phyloP scores from a whole-genome alignment of 1,284 basidiomycete genomes.

The Pseudozyma tsukubaensis region DNA sequence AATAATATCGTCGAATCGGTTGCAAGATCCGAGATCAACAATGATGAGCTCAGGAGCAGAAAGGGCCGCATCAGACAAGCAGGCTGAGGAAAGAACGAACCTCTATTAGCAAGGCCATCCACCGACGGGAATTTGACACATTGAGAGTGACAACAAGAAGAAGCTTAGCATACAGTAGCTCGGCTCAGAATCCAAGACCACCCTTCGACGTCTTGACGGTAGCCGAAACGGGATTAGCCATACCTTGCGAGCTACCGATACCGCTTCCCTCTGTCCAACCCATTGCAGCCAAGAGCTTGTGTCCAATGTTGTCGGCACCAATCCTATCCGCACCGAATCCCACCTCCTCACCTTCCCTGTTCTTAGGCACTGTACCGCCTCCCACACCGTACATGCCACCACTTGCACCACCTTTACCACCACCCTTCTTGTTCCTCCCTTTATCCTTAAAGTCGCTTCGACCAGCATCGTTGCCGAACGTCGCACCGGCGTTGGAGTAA shows the following conservation, averaged over 20 bases:
- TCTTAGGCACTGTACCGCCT: conserved; percentile 48
- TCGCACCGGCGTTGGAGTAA: conserved; percentile 41
- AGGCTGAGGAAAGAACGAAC: too few relatives aligned
- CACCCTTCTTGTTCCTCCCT: conserved; percentile 31
- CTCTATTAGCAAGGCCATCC: too few relatives aligned
- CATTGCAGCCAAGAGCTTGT: conserved; percentile 64
- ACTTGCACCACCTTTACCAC: conserved; percentile 10
- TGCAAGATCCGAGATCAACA: too few relatives aligned
- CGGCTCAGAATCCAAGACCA: conserved; percentile 58
- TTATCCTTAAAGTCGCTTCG: conserved; percentile 38
- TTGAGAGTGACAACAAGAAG: too few relatives aligned
- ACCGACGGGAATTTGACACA: too few relatives aligned
- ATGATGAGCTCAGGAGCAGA: too few relatives aligned
- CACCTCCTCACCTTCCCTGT: conserved; percentile 64
- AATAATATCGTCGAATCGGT: too few relatives aligned
- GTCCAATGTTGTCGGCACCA: conserved; percentile 66
- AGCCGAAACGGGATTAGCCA: conserved; percentile 62
- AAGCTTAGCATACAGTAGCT: not conserved
- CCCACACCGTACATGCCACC: conserved; percentile 40
- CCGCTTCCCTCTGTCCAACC: conserved; percentile 65
- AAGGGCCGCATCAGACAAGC: too few relatives aligned
- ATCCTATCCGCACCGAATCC: conserved; percentile 65
- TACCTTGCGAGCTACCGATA: conserved; percentile 60
- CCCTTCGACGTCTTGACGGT: conserved; percentile 64
- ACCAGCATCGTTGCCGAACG: conserved; percentile 49